Conservation (phyloP, 495 filamentous ascomycete genomes). For the Trichoderma orchidacearum region DNA sequence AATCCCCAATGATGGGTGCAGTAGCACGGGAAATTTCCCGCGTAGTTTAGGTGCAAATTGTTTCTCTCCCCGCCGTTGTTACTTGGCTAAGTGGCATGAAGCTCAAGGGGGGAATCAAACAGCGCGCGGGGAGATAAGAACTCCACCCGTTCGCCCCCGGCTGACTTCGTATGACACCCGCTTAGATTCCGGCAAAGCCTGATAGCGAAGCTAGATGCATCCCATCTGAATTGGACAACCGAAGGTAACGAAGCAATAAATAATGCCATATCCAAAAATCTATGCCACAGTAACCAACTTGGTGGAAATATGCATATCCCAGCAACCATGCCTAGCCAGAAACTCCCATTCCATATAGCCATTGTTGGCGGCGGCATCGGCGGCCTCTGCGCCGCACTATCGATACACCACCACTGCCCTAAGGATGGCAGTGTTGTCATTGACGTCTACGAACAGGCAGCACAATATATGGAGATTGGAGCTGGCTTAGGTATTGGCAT, state of each 20-base stretch:
- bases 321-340: not conserved
- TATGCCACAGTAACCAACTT: not conserved
- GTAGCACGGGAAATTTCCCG: not conserved
- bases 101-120: not conserved
- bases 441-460: slow-evolving; percentile 15
- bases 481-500: slow-evolving; percentile 30
- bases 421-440: slow-evolving; percentile 7
- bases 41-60: not conserved
- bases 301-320: not conserved
- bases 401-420: slow-evolving; percentile 15
- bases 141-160: not conserved
- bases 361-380: slow-evolving; percentile 7
- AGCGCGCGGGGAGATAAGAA: not conserved
- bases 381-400: slow-evolving; percentile 16
- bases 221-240: no score
- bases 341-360: slow-evolving; percentile 12
- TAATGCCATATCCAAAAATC: not conserved
- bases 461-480: slow-evolving; percentile 19
- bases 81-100: no score
- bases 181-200: not conserved
- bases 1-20: no score
- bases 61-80: no score
- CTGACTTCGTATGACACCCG: no score
- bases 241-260: not conserved
- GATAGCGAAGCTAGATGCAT: not conserved